Base-by-base conservation (phyloP, 257 asterid genomes). In the Ilex asprella region DNA sequence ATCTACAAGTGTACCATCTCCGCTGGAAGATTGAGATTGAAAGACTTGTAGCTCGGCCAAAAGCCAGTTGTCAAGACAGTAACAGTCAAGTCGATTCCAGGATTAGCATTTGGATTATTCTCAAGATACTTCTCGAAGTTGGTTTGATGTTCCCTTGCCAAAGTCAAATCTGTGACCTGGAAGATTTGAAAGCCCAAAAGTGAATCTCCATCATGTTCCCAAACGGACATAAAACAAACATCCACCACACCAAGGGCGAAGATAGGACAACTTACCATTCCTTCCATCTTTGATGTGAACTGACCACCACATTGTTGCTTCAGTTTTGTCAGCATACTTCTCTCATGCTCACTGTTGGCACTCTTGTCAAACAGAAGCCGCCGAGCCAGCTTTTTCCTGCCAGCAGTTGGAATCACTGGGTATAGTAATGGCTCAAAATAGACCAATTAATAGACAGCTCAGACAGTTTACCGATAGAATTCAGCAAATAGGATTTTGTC, bases 301-400 rank as follows among this genome's bases (percentile, higher is more conserved):
- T 93, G 99, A 59, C 95, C 99, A 53, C 99, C 99, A 60, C 99
- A 93, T 78, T 93, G 99, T 75, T 93, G 99, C 84, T 93, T 93
- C 86, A 93, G 65, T 79, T 89, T 93, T 70, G 99, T 93, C 35
- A 93, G 71, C 63, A 93, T 93, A 72, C 97, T 89, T 75, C 97
- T 82, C 76, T 93, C 99, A 62, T 93, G 99, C 73, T 93, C 99
- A 70, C 90, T 97, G 61, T 87, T 93, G 35, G 97, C 99, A 80
- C 99, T 93, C 81, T 93, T 93, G 80, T 93, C 99, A 70, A 90
- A 90, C 78, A 93, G 70, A 39, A 93, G 77, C 35, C 99, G 88
- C 16, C 99, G 85, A 7, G 99, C 95, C 67, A 93, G 96, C 82
- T 93, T 93, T 82, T 93, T 93, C 87, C 99, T 93, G 78, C 64